phyloP scores from a whole-genome alignment of 2,329 filamentous ascomycete genomes.

The Chaetomium olivaceum region DNA sequence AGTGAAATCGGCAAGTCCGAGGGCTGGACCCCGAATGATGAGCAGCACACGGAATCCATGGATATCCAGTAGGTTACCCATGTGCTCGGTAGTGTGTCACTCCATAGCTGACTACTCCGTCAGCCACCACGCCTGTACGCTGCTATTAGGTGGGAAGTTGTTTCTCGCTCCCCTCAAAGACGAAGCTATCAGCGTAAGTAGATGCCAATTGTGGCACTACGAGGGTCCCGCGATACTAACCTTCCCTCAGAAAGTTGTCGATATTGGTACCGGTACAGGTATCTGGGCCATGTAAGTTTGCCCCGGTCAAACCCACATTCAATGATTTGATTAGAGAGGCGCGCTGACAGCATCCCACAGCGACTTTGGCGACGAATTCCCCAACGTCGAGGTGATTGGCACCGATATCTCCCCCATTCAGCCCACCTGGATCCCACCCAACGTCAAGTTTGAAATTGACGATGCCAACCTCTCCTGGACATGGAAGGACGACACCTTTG shows the following conservation, averaged over 20 bases:
- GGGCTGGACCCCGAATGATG: slow-evolving; percentile 25
- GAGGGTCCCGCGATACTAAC: slow-evolving; percentile 16
- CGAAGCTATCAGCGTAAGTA: neutral
- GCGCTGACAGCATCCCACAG: neutral
- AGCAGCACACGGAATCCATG: slow-evolving; percentile 27
- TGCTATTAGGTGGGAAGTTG: slow-evolving; percentile 37
- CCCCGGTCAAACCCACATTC: neutral
- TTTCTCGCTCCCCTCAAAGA: slow-evolving; percentile 37
- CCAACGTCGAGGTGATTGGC: slow-evolving; percentile 35
- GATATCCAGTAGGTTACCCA: slow-evolving; percentile 34
- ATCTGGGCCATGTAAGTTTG: slow-evolving; percentile 44
- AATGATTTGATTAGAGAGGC: no score
- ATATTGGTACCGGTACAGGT: slow-evolving; percentile 48
- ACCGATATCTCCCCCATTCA: slow-evolving; percentile 39
- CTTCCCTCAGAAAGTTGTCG: slow-evolving; percentile 39
- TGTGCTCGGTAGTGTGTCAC: neutral
- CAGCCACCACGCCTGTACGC: slow-evolving; percentile 39
- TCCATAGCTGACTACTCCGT: neutral
- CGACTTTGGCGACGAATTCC: slow-evolving; percentile 41
- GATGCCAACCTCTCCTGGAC: slow-evolving; percentile 39
- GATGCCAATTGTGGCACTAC: slow-evolving; percentile 10
- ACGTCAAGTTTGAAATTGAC: slow-evolving; percentile 43
- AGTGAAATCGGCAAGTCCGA: slow-evolving; percentile 19
- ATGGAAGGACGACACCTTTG: slow-evolving; percentile 32
- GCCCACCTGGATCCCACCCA: slow-evolving; percentile 38